Evolutionary conservation across 73 alveolate species (phyloP).

Genomic region (Symbiodinium pilosum): DNA sequence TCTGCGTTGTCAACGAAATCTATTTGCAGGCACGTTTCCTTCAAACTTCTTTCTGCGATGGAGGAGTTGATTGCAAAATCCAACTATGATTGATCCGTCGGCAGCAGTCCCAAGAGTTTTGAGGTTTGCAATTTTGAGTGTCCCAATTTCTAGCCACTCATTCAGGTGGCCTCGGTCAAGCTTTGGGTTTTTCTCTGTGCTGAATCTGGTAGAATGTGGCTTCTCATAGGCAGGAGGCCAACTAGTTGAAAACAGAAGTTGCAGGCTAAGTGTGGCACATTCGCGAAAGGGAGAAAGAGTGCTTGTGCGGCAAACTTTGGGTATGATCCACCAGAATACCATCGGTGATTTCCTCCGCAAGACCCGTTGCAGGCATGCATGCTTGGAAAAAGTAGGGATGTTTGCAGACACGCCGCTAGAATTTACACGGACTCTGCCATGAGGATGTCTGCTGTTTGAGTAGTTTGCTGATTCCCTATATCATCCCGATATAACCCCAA

Average conservation of each 20-base stretch:
- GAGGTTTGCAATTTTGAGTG: neutral
- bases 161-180: neutral
- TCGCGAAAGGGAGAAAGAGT: neutral
- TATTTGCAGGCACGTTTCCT: neutral
- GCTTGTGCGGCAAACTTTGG: neutral
- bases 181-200: neutral
- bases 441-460: neutral
- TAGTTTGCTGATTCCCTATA: too few species aligned
- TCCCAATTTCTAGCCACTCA: too few species aligned
- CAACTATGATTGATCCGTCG: neutral
- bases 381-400: neutral
- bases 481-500: too few species aligned
- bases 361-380: neutral
- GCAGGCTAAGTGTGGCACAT: neutral
- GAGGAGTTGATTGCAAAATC: neutral
- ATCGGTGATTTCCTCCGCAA: neutral
- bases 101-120: neutral
- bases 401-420: neutral
- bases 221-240: neutral
- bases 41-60: neutral
- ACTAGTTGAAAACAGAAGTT: neutral
- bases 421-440: neutral
- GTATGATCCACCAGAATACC: neutral
- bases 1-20: neutral
- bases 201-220: neutral